Evolutionary conservation across 352 stramenopile genomes (phyloP), one percentile per base, ranked within the genome.

Genomic region (Globisporangium radiosum): DNA sequence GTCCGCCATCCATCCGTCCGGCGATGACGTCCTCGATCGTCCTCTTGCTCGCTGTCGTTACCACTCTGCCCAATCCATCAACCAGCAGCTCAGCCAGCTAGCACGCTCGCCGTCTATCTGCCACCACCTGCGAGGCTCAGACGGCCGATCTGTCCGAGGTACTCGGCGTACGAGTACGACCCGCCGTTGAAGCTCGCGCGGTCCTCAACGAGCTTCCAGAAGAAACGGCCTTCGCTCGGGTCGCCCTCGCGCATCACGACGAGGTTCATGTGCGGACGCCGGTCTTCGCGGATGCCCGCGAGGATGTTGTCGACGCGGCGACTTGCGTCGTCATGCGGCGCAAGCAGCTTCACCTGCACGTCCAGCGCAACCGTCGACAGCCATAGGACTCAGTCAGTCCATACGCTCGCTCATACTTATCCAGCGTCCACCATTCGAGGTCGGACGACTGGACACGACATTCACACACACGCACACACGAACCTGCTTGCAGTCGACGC

Each of bases 201-300:
- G 77, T 99, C 97, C 81, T 99, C 97, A 49, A 99, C 91, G 51
- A 99, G 83, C 66, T 98, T 95, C 92, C 93, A 92, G 71, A 95
- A 99, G 76, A 98, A 99, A 43, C 93, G 88, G 57, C 85, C 85
- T 71, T 99, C 96, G 19, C 82, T 78, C 39, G 81, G 80, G 72
- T 99, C 94, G 47, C 93, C 95, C 68, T 99, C 96, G 57, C 94
- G 85, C 69, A 99, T 92, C 63, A 98, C 82, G 43, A 92, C 76
- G 49, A 98, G 59, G 60, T 87, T 87, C 63, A 83, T 72, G 84
- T 84, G 78, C 52, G 82, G 74, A 81, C 87, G 73, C 70, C 92
- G 64, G 48, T 97, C 86, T 17, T 97, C 85, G 8, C 94, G 88
- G 33, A 99, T 77, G 5, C 84, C 85, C 14, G 80, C 67, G 17